Evolutionary conservation across 2,329 filamentous ascomycete genomes (phyloP).

Genomic region (Coniochaeta sp.): DNA sequence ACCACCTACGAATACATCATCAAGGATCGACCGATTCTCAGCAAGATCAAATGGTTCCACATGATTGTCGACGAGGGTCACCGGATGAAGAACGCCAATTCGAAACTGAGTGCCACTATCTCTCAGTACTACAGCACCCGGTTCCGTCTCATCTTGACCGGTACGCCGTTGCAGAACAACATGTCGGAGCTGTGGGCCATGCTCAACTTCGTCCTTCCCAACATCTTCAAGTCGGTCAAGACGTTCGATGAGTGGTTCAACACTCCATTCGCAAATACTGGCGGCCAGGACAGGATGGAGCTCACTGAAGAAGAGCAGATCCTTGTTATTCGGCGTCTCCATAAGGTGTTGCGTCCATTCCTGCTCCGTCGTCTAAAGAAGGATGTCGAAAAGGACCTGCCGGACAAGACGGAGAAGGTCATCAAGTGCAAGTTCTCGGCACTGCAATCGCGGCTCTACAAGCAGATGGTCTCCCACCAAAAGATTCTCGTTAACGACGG

Average conservation of each 20-base stretch:
- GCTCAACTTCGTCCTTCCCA: slow-evolving; percentile 96
- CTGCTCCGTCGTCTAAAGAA: slow-evolving; percentile 97
- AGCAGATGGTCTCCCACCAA: slow-evolving; percentile 94
- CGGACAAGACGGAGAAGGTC: slow-evolving; percentile 98
- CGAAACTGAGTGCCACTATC: slow-evolving; percentile 91
- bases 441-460: slow-evolving; percentile 87
- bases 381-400: slow-evolving; percentile 97
- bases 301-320: slow-evolving; percentile 99
- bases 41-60: slow-evolving; percentile 99
- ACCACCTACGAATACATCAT: slow-evolving; percentile 99
- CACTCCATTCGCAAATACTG: slow-evolving; percentile 96
- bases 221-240: slow-evolving; percentile 98
- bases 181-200: slow-evolving; percentile 93
- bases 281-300: slow-evolving; percentile 97
- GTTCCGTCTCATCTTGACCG: slow-evolving; percentile 93
- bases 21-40: slow-evolving; percentile 90
- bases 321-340: slow-evolving; percentile 93
- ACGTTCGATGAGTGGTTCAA: slow-evolving; percentile 99
- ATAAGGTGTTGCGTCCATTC: slow-evolving; percentile 97
- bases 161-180: slow-evolving; percentile 96
- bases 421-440: slow-evolving; percentile 99
- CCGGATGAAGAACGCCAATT: slow-evolving; percentile 98
- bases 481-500: slow-evolving; percentile 90
- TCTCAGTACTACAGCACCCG: slow-evolving; percentile 92
- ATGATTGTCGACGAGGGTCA: slow-evolving; percentile 99